phyloP scores from a whole-genome alignment of 1,139 yeast genomes.

The Candida sojae region DNA sequence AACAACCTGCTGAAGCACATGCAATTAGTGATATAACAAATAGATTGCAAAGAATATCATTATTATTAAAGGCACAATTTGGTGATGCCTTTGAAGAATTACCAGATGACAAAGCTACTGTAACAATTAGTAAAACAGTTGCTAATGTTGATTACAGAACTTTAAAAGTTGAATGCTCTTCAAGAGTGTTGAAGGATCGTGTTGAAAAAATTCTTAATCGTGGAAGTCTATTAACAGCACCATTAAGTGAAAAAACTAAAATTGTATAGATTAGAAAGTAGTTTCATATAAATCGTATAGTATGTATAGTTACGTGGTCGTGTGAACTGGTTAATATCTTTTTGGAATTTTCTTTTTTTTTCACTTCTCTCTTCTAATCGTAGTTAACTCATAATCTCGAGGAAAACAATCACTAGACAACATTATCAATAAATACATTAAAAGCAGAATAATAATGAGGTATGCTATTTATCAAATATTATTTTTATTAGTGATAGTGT shows the following conservation, averaged over 20 bases:
- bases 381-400: too few species aligned
- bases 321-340: too few species aligned
- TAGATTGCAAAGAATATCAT: constrained; percentile 62
- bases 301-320: too few species aligned
- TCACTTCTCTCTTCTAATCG: too few species aligned
- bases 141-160: constrained; percentile 70
- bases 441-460: too few species aligned
- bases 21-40: constrained; percentile 45
- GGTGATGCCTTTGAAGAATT: constrained; percentile 65
- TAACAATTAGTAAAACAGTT: constrained; percentile 69
- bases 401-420: too few species aligned
- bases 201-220: constrained; percentile 78
- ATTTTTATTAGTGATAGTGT: too few species aligned
- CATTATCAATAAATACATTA: too few species aligned
- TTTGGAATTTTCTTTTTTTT: too few species aligned
- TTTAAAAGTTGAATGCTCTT: constrained; percentile 72
- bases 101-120: constrained; percentile 49
- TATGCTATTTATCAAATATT: too few species aligned
- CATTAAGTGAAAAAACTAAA: constrained; percentile 48
- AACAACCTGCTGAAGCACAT: constrained; percentile 21
- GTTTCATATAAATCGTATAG: too few species aligned
- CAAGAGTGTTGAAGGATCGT: constrained; percentile 78
- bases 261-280: not conserved
- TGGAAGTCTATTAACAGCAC: constrained; percentile 82
- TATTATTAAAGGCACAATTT: constrained; percentile 78